Percentiles rank a stretch among this genome's conserved stretches.
These are phyloP conservation scores for Hypoxylon sp. DNA, from an alignment of 2,329 filamentous ascomycete species.

Conservation along the genomic window DNA sequence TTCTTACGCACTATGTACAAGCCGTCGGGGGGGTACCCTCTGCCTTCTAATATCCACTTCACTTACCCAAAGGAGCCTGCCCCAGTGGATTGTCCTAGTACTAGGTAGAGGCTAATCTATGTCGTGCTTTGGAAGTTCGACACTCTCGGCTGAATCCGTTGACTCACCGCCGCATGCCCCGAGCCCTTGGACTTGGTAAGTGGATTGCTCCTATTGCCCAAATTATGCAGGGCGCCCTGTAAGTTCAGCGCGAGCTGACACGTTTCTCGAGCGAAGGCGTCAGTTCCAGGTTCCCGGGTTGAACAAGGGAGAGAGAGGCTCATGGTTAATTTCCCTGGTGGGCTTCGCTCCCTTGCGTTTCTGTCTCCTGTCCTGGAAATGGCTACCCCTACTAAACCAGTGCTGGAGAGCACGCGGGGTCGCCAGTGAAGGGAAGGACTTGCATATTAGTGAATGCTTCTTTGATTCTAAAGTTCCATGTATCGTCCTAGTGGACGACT, in stretches of 20 bases:
- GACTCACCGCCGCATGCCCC: constrained; percentile 17
- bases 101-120: constrained; percentile 7
- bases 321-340: not conserved
- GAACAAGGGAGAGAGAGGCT: constrained; percentile 14
- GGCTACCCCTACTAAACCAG: not conserved
- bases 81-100: constrained; percentile 13
- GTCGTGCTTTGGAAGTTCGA: constrained; percentile 7
- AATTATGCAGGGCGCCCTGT: constrained; percentile 11
- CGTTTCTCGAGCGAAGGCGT: constrained; percentile 5
- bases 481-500: not conserved
- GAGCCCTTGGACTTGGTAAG: constrained; percentile 34
- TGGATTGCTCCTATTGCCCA: constrained; percentile 10
- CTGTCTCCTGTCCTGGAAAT: not conserved
- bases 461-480: not conserved
- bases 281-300: constrained; percentile 25
- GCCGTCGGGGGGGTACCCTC: constrained; percentile 3
- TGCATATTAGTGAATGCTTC: not conserved
- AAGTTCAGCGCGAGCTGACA: constrained; percentile 15
- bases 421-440: not conserved
- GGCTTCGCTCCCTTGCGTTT: constrained; percentile 17
- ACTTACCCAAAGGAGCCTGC: constrained; percentile 9
- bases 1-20: not conserved
- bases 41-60: constrained; percentile 11
- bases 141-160: constrained; percentile 9
- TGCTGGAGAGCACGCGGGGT: not conserved